Percentiles rank a stretch among this genome's conserved stretches.
phyloP scores from a whole-genome alignment of 179 eudicot genomes.

The Sideroxylon spinosum region DNA sequence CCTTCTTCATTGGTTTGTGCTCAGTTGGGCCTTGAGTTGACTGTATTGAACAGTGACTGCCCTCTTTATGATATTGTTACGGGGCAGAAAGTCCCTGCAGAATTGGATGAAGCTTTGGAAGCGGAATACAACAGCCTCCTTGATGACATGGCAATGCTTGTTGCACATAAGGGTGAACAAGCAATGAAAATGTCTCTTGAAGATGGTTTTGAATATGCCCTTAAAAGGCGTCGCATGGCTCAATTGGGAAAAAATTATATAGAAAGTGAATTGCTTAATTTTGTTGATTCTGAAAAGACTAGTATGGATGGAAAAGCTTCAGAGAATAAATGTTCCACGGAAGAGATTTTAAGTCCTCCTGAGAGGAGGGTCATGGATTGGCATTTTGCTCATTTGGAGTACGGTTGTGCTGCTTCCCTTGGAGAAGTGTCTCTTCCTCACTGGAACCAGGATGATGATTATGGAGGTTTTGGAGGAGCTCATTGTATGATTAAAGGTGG shows the following conservation, averaged over 20 bases:
- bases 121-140: constrained; percentile 87
- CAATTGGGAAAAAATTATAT: constrained; percentile 23
- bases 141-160: constrained; percentile 79
- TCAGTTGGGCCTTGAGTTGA: constrained; percentile 94
- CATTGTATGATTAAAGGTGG: constrained; percentile 99
- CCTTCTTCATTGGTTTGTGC: constrained; percentile 94
- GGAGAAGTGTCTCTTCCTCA: constrained; percentile 90
- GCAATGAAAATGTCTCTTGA: constrained; percentile 89
- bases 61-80: constrained; percentile 89
- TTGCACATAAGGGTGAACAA: constrained; percentile 82
- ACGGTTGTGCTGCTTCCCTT: constrained; percentile 94
- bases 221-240: constrained; percentile 51
- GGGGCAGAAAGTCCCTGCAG: constrained; percentile 79
- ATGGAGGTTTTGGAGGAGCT: constrained; percentile 99
- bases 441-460: constrained; percentile 98
- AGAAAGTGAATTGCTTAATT: constrained; percentile 25
- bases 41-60: constrained; percentile 91
- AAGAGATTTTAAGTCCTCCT: constrained; percentile 65
- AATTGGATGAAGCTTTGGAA: constrained; percentile 82
- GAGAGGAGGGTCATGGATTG: constrained; percentile 99
- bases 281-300: constrained; percentile 21
- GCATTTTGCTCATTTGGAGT: constrained; percentile 98
- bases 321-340: constrained; percentile 25
- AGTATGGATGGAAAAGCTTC: constrained; percentile 19
- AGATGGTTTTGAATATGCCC: constrained; percentile 89